phyloP scores from a whole-genome alignment of 2,329 filamentous ascomycete species.

The Ophiostoma pallidulum region DNA sequence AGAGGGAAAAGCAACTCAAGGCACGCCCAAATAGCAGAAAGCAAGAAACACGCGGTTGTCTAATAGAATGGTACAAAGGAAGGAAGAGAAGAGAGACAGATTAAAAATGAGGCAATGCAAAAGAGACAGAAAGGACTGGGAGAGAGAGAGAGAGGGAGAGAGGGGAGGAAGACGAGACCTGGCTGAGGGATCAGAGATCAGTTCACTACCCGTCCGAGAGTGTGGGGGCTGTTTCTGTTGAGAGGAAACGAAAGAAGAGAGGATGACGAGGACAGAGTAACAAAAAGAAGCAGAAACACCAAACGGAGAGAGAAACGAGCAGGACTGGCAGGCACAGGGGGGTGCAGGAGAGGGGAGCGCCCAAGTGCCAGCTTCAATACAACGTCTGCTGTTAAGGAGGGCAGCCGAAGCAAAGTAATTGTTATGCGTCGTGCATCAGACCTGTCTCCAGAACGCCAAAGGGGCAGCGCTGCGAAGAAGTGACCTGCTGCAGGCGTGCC shows the following conservation, averaged over 20 bases:
- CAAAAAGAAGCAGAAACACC: background rate
- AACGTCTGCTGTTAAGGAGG: background rate
- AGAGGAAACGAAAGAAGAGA: background rate
- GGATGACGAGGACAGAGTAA: conserved; percentile 4
- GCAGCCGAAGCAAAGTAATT: conserved; percentile 2
- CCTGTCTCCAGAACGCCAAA: background rate
- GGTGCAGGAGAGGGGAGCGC: background rate
- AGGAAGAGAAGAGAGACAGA: background rate
- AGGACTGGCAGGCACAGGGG: background rate
- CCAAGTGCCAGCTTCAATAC: background rate
- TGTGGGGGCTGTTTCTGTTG: conserved; percentile 1
- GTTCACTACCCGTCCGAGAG: background rate
- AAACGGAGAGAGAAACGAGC: background rate
- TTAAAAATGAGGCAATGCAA: background rate
- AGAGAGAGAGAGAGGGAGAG: background rate
- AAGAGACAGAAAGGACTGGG: background rate
- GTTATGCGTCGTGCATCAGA: conserved; percentile 4
- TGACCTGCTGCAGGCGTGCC: conserved; percentile 5
- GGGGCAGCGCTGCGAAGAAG: background rate
- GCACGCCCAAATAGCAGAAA: background rate
- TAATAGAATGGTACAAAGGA: conserved; percentile 4
- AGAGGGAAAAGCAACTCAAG: background rate
- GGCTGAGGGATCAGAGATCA: background rate
- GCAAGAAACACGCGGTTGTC: background rate
- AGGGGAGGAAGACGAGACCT: background rate